These are phyloP conservation scores for Ceratobasidium sp. DNA, from an alignment of 1,284 basidiomycete genomes.

Conservation along the genomic window DNA sequence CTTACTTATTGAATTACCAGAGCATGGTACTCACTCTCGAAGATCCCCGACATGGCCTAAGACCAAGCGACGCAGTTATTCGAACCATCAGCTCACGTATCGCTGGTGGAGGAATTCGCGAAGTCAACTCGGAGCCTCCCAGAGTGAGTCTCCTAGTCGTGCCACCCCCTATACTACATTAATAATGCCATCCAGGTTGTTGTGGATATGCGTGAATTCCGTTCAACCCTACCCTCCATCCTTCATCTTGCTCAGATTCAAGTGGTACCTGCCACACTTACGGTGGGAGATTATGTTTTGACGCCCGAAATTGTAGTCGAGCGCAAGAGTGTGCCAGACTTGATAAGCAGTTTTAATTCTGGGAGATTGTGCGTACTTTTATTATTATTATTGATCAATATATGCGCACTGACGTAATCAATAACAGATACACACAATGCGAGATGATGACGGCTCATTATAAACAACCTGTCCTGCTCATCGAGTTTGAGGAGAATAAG, in stretches of 20 bases:
- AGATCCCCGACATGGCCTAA: slow-evolving; percentile 73
- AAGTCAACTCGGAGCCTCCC: slow-evolving; percentile 74
- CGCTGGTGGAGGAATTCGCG: slow-evolving; percentile 85
- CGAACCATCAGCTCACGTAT: slow-evolving; percentile 90
- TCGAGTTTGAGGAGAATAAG: slow-evolving; percentile 98
- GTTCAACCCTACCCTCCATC: slow-evolving; percentile 91
- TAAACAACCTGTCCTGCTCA: slow-evolving; percentile 93
- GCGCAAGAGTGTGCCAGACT: slow-evolving; percentile 92
- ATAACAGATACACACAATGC: slow-evolving; percentile 91
- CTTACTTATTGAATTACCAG: slow-evolving; percentile 60
- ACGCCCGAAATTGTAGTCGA: slow-evolving; percentile 97
- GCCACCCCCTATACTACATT: background rate
- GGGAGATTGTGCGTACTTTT: slow-evolving; percentile 83
- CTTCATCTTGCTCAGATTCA: slow-evolving; percentile 87
- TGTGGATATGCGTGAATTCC: slow-evolving; percentile 97
- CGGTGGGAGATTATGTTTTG: slow-evolving; percentile 96
- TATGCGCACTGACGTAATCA: background rate
- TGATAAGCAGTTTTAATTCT: slow-evolving; percentile 92
- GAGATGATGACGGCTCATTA: slow-evolving; percentile 98
- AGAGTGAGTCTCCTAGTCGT: slow-evolving; percentile 64
- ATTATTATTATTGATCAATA: background rate
- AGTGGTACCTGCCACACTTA: slow-evolving; percentile 91
- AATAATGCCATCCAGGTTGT: slow-evolving; percentile 73
- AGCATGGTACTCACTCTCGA: slow-evolving; percentile 92
- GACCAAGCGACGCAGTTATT: slow-evolving; percentile 72